These are phyloP conservation scores for Acmispon strigosus DNA, from an alignment of 306 rosid genomes.

Conservation along the genomic window DNA sequence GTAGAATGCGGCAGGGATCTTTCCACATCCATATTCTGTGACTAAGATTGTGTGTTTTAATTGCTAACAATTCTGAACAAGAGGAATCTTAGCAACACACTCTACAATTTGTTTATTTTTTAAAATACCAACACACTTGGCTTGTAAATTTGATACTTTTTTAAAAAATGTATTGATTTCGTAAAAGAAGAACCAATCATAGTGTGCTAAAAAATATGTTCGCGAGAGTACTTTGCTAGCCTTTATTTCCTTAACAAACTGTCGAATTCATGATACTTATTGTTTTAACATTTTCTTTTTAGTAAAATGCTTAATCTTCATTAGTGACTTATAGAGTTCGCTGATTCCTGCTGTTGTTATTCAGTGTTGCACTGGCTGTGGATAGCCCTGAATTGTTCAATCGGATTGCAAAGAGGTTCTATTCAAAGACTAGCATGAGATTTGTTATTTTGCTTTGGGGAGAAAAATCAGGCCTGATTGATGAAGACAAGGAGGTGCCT, in stretches of 20 bases:
- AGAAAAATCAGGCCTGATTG: slow-evolving; percentile 51
- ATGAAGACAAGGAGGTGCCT: slow-evolving; percentile 35
- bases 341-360: slow-evolving; percentile 17
- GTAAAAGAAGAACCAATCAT: too few species aligned
- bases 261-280: background rate
- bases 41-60: background rate
- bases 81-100: too few species aligned
- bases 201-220: too few species aligned
- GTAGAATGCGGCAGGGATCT: background rate
- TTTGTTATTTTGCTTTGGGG: slow-evolving; percentile 93
- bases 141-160: too few species aligned
- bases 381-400: slow-evolving; percentile 78
- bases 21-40: background rate
- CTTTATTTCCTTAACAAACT: background rate
- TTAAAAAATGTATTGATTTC: too few species aligned
- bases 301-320: slow-evolving; percentile 8
- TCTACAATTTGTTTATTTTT: too few species aligned
- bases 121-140: too few species aligned
- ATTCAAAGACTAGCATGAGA: slow-evolving; percentile 51
- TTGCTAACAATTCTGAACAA: background rate
- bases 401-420: slow-evolving; percentile 54
- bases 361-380: slow-evolving; percentile 84
- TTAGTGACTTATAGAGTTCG: background rate
- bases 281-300: background rate
- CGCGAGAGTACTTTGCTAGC: too few species aligned